Evolutionary conservation across 176 grass and related monocot species (phyloP).

Genomic region (Triticum dicoccoides): DNA sequence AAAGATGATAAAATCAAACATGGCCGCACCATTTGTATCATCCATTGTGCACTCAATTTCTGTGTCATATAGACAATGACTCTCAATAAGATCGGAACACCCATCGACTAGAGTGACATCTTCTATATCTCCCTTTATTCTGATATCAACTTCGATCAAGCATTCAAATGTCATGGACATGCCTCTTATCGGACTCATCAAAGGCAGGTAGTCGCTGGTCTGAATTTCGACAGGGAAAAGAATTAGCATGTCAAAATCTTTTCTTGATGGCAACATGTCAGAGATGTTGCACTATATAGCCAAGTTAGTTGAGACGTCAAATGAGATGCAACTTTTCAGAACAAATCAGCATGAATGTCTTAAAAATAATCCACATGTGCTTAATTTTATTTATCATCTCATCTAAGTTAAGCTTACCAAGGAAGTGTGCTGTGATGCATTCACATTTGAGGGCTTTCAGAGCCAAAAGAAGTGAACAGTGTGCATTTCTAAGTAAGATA

Average conservation of each 20-base stretch:
- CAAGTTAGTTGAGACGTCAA: not conserved
- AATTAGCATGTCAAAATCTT: not conserved
- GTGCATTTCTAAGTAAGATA: not conserved
- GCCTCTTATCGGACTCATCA: not conserved
- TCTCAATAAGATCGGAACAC: not conserved
- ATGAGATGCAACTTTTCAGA: not conserved
- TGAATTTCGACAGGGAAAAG: not conserved
- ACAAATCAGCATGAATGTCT: not conserved
- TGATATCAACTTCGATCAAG: slow-evolving; percentile 8
- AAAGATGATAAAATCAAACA: not conserved
- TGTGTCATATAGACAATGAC: not conserved
- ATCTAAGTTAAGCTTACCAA: not conserved
- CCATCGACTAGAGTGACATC: not conserved
- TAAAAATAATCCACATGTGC: not conserved
- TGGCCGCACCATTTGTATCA: not conserved
- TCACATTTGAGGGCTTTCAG: not conserved
- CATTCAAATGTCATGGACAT: slow-evolving; percentile 12
- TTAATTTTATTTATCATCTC: not conserved
- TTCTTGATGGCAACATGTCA: not conserved
- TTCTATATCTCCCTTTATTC: not conserved
- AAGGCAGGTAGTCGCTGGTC: not conserved
- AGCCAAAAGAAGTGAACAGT: not conserved
- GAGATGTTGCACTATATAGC: not conserved
- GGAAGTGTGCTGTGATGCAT: not conserved
- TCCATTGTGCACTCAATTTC: not conserved